These are phyloP conservation scores for Leccinum rimulosum DNA, from an alignment of 768 basidiomycete species.

Conservation along the genomic window DNA sequence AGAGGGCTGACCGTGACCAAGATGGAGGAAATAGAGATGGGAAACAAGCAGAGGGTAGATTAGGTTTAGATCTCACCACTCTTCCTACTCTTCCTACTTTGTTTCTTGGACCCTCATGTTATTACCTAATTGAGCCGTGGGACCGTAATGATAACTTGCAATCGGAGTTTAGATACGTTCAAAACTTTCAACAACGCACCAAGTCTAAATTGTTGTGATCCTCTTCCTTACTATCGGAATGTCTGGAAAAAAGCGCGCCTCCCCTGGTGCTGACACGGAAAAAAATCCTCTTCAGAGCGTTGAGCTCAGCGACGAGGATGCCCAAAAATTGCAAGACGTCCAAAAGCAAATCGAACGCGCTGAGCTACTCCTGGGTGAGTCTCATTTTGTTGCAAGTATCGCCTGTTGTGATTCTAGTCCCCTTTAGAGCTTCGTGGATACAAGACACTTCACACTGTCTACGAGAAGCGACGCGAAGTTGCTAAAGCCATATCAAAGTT, in stretches of 20 bases:
- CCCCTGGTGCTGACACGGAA: constrained; percentile 75
- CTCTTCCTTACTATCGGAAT: constrained; percentile 18
- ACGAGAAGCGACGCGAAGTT: constrained; percentile 66
- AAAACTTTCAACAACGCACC: constrained; percentile 16
- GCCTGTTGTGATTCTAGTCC: constrained; percentile 9
- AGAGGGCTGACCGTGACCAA: constrained; percentile 34
- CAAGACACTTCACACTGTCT: constrained; percentile 55
- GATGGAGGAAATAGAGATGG: constrained; percentile 79
- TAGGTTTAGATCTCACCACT: constrained; percentile 28
- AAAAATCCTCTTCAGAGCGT: constrained; percentile 67
- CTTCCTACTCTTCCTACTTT: not conserved
- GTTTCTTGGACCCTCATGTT: constrained; percentile 1
- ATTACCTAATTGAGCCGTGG: constrained; percentile 9
- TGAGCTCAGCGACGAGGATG: constrained; percentile 70
- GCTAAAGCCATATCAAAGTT: constrained; percentile 70
- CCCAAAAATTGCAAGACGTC: constrained; percentile 59
- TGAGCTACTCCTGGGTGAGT: constrained; percentile 72
- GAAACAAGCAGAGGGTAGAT: constrained; percentile 75
- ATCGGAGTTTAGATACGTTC: constrained; percentile 32
- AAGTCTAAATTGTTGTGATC: constrained; percentile 7
- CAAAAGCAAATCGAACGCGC: constrained; percentile 70
- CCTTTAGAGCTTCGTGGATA: constrained; percentile 62
- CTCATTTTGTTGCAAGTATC: not conserved
- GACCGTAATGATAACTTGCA: constrained; percentile 5
- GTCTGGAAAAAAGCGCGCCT: constrained; percentile 67